A percentile compares a stretch with the other conserved stretches of the same genome.
Evolutionary conservation across 805 yeast species (phyloP).

Genomic region (Isabelozyma rhagii): DNA sequence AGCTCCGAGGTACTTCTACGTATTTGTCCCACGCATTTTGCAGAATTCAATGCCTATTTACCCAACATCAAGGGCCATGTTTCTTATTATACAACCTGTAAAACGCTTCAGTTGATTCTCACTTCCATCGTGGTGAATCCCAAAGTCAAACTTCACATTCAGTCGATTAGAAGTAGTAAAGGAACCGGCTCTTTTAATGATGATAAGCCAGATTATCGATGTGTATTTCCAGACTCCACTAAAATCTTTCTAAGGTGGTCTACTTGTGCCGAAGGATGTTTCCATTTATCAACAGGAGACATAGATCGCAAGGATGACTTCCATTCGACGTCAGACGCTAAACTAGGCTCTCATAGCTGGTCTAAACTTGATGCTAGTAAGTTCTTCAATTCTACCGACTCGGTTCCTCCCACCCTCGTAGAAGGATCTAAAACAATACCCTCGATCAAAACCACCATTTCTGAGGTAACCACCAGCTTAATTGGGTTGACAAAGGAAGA

Average conservation of each 20-base stretch:
- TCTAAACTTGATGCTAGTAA: slow-evolving; percentile 27
- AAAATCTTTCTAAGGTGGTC: slow-evolving; percentile 56
- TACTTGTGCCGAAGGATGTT: slow-evolving; percentile 52
- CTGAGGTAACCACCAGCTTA: slow-evolving; percentile 29
- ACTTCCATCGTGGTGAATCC: slow-evolving; percentile 57
- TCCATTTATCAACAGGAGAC: slow-evolving; percentile 32
- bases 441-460: slow-evolving; percentile 19
- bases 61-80: slow-evolving; percentile 57
- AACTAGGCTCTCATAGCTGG: slow-evolving; percentile 41
- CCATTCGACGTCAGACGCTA: slow-evolving; percentile 36
- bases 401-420: not conserved
- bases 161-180: slow-evolving; percentile 27
- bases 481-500: slow-evolving; percentile 28
- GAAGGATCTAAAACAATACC: slow-evolving; percentile 6
- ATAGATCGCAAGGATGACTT: slow-evolving; percentile 5
- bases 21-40: slow-evolving; percentile 52
- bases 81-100: slow-evolving; percentile 54
- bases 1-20: slow-evolving; percentile 49
- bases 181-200: not conserved
- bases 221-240: slow-evolving; percentile 40
- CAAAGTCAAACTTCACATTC: slow-evolving; percentile 50
- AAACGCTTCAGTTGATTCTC: slow-evolving; percentile 52
- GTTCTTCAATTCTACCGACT: slow-evolving; percentile 6
- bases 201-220: slow-evolving; percentile 9
- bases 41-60: slow-evolving; percentile 42